A percentile compares a stretch with the other conserved stretches of the same genome.
Evolutionary conservation across 2,329 filamentous ascomycete genomes (phyloP).

Genomic region (Purpureocillium takamizusanense): DNA sequence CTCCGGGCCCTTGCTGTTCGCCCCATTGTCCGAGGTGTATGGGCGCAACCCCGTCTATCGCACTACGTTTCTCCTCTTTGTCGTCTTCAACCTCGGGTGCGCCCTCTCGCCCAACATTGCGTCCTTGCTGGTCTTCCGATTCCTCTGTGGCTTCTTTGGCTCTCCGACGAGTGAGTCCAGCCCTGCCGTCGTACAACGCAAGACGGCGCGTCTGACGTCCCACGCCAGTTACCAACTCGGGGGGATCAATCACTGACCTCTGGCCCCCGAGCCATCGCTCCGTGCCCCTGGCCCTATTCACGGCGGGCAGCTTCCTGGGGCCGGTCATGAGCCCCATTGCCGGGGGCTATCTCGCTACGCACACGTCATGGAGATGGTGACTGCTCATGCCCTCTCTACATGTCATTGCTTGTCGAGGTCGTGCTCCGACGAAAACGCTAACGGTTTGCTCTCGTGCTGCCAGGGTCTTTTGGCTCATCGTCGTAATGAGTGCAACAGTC

Average conservation of each 20-base stretch:
- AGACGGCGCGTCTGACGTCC: too few species aligned
- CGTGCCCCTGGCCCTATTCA: slow-evolving; percentile 53
- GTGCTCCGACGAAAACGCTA: too few species aligned
- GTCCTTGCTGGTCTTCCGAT: slow-evolving; percentile 36
- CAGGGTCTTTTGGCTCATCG: too few species aligned
- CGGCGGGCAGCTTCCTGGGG: slow-evolving; percentile 48
- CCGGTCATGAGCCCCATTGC: slow-evolving; percentile 35
- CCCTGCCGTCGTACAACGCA: neutral
- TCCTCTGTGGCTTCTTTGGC: slow-evolving; percentile 32
- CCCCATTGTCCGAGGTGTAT: slow-evolving; percentile 40
- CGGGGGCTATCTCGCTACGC: slow-evolving; percentile 22
- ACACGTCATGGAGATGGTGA: slow-evolving; percentile 24
- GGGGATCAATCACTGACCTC: slow-evolving; percentile 36
- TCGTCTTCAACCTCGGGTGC: slow-evolving; percentile 18
- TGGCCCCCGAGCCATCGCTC: slow-evolving; percentile 50
- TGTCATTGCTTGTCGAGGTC: slow-evolving; percentile 12
- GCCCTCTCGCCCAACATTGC: slow-evolving; percentile 25
- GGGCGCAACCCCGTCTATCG: slow-evolving; percentile 33
- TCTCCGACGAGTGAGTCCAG: slow-evolving; percentile 2
- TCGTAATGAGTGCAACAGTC: neutral
- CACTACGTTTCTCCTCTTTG: slow-evolving; percentile 34
- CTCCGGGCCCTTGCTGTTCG: slow-evolving; percentile 37
- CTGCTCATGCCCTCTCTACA: slow-evolving; percentile 23
- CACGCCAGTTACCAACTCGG: neutral
- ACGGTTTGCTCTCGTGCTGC: too few species aligned